Evolutionary conservation across 2,329 filamentous ascomycete genomes (phyloP), one percentile per base, ranked within the genome.

Genomic region (Scytalidium lignicola): DNA sequence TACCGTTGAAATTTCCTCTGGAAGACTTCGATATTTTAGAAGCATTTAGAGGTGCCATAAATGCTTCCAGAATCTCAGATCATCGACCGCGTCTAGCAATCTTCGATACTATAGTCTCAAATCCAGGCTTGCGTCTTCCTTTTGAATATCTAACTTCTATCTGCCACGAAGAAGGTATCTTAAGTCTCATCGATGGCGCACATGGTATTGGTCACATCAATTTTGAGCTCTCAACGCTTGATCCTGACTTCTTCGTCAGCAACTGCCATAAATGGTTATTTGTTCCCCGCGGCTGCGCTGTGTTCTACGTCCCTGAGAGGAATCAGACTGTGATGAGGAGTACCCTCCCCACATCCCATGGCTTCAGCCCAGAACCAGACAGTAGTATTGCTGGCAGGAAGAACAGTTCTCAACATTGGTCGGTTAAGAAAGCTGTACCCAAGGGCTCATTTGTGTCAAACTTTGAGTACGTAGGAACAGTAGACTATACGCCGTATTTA

Each of bases 211-310:
- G 92, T 2, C 86, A 93, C 67, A 76, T 96, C 7, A 73, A 78
- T 1, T 66, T 96, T 7, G 80, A 95, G 65, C 68, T 96, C 15
- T 55, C 63, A 0, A 65, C 69, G 3, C 70, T 90, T 2, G 80
- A 90, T 54, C 84, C 90, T 0, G 91, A 96, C 66, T 96, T 95
- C 70, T 88, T 95, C 62, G 78, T 92, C 13, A 85, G 78, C 49
- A 96, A 96, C 65, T 88, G 83, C 59, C 88, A 95, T 72, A 95
- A 95, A 72, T 97, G 92, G 92, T 80, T 96, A 7, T 84, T 82
- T 61, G 80, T 82, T 1, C 92, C 91, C 1, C 82, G 91, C 26
- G 86, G 85, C 15, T 90, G 86, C 63, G 90, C 90, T 2, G 72
- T 93, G 3, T 80, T 96, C 55, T 86, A 95, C 67, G 87, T 93